Evolutionary conservation across 2,329 filamentous ascomycete genomes (phyloP), one percentile per base, ranked within the genome.

Genomic region (Lasiodiplodia citricola): DNA sequence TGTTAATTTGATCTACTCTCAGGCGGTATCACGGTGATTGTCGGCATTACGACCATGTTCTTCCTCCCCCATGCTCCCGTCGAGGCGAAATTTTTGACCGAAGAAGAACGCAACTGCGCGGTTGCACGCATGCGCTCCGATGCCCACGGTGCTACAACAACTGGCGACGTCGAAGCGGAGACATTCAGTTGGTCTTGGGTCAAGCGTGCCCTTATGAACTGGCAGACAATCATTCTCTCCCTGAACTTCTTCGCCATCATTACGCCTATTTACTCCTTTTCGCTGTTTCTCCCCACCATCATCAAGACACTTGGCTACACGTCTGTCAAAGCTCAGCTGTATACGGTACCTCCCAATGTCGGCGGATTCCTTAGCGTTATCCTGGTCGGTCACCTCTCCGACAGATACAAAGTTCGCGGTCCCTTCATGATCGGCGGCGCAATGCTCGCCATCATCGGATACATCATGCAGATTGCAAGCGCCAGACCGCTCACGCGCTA

Each of bases 391-490:
- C 82, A 82, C 68, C 70, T 77, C 8, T 86, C 85, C 2, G 87
- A 88, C 64, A 74, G 71, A 37, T 52, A 74, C 16, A 71, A 70
- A 38, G 73, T 79, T 76, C 21, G 77, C 81, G 66, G 83, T 76
- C 69, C 83, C 83, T 75, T 84, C 83, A n/a, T 88, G 82, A 73
- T 80, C 72, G 68, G 86, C 84, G 79, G 83, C 80, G 60, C 78
- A 84, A n/a, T 70, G 72, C 4, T 86, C 80, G 50, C 80, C 80
- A 69, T 73, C 78, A n/a, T 78, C 83, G 71, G 84, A 76, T 68
- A 90, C 84, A 37, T 83, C 78, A 75, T 88, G 88, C 75, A 87
- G 83, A 75, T 83, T 83, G 76, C 82, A 77, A 23, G 73, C 5
- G 70, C 65, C 5, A 70, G 75, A 8, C 80, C 79, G 47, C 76